Evolutionary conservation across 2,329 filamentous ascomycete species (phyloP).

Genomic region (Pseudocercospora fuligena): DNA sequence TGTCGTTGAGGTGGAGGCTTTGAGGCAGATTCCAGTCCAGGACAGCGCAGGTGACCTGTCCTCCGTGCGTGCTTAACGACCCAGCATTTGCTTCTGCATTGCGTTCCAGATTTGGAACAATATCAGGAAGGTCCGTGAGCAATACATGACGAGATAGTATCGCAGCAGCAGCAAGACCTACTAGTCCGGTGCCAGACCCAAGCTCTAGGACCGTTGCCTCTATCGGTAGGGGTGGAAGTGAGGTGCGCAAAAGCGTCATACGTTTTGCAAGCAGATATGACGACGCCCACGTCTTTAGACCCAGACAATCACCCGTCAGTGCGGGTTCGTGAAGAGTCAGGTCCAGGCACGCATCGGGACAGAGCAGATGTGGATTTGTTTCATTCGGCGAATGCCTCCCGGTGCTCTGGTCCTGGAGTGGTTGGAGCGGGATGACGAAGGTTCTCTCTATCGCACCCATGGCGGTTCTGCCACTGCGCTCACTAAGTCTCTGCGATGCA

Average conservation of each 20-base stretch:
- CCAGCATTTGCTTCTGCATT: conserved; percentile 71
- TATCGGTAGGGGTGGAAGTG: conserved; percentile 22
- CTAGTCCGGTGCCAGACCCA: conserved; percentile 87
- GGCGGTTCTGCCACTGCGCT: conserved; percentile 78
- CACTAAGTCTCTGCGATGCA: conserved; percentile 78
- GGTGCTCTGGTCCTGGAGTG: conserved; percentile 23
- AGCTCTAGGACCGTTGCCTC: conserved; percentile 67
- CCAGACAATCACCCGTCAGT: conserved; percentile 83
- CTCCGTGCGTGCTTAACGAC: conserved; percentile 60
- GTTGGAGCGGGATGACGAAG: conserved; percentile 57
- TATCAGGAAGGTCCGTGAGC: conserved; percentile 83
- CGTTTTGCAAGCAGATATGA: conserved; percentile 82
- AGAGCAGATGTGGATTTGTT: neutral
- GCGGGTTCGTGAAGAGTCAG: conserved; percentile 83
- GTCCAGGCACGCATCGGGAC: conserved; percentile 53
- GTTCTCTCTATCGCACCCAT: conserved; percentile 67
- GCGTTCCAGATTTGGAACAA: conserved; percentile 76
- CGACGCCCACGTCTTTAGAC: conserved; percentile 94
- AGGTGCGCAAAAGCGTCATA: conserved; percentile 51
- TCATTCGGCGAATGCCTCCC: conserved; percentile 21
- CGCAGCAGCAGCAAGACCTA: conserved; percentile 81
- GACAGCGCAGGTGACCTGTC: conserved; percentile 64
- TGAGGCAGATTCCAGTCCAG: conserved; percentile 75
- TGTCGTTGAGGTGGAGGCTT: conserved; percentile 18
- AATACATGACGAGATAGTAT: conserved; percentile 69